Evolutionary conservation across 148 eudicot genomes (phyloP).

Genomic region (Silene uniflora): DNA sequence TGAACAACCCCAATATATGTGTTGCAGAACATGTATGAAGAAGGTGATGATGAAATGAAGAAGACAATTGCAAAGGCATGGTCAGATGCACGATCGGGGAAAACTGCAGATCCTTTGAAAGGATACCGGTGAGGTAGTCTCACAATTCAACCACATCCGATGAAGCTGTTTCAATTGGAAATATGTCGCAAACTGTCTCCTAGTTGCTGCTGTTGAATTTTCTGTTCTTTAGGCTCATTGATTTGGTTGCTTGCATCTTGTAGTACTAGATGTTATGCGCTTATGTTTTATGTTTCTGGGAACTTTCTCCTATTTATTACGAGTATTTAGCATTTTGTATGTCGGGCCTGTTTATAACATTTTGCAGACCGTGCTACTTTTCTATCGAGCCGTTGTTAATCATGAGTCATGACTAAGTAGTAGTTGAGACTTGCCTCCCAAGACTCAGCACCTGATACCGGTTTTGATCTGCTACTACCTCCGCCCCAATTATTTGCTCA

Average conservation of each 20-base stretch:
- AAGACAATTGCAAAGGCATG: constrained; percentile 90
- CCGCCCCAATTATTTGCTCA: no score
- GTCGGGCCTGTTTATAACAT: no score
- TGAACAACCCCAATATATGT: not conserved
- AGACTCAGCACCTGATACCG: no score
- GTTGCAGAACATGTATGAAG: constrained; percentile 92
- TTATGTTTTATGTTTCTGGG: no score
- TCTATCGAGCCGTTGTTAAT: not conserved
- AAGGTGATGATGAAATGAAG: constrained; percentile 95
- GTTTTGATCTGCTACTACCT: no score
- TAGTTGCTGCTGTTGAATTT: not conserved
- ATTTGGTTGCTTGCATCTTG: not conserved
- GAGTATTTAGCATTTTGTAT: not conserved
- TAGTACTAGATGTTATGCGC: not conserved
- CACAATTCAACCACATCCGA: not conserved
- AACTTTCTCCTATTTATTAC: no score
- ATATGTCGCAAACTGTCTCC: not conserved
- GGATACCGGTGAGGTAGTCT: constrained; percentile 19
- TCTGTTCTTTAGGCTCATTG: not conserved
- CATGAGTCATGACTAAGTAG: no score
- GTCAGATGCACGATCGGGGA: constrained; percentile 92
- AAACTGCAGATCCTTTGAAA: constrained; percentile 59
- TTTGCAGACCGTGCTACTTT: not conserved
- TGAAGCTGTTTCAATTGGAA: no score
- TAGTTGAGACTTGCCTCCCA: no score